Conservation (phyloP, 1,284 basidiomycete species). For the Cutaneotrichosporon cavernicola region DNA sequence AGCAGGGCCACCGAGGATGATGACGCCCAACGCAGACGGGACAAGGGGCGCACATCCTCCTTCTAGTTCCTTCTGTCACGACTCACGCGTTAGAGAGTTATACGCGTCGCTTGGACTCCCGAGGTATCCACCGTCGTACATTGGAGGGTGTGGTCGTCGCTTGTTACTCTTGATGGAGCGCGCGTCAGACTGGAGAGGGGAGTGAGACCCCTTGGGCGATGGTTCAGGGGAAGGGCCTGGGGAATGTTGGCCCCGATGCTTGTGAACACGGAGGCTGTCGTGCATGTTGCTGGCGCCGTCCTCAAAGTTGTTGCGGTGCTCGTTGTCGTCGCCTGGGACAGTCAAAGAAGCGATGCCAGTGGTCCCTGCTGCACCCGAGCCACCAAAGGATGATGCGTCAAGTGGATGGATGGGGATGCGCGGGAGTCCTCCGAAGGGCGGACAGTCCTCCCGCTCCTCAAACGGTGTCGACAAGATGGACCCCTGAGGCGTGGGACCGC, state of each 20-base stretch:
- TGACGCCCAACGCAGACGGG: background rate
- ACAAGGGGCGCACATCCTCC: background rate
- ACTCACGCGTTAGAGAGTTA: background rate
- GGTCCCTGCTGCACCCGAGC: background rate
- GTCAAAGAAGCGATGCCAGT: background rate
- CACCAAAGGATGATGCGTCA: background rate
- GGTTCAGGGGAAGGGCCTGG: background rate
- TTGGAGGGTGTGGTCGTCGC: background rate
- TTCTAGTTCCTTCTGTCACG: background rate
- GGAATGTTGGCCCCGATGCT: conserved; percentile 1
- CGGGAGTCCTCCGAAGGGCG: background rate
- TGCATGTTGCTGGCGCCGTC: background rate
- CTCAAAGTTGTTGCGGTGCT: background rate
- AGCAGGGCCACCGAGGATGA: background rate
- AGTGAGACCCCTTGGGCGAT: background rate
- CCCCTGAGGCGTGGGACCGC: background rate
- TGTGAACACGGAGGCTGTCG: background rate
- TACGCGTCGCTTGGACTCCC: background rate
- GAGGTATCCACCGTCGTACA: conserved; percentile 4
- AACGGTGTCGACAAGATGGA: conserved; percentile 5
- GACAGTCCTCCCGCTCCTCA: background rate
- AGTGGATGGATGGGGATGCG: background rate
- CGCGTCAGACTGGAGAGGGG: background rate
- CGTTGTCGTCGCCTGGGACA: background rate
- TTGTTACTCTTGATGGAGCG: conserved; percentile 4